Evolutionary conservation across 2,329 filamentous ascomycete genomes (phyloP), one percentile per base, ranked within the genome.

Genomic region (Thyridium curvatum): DNA sequence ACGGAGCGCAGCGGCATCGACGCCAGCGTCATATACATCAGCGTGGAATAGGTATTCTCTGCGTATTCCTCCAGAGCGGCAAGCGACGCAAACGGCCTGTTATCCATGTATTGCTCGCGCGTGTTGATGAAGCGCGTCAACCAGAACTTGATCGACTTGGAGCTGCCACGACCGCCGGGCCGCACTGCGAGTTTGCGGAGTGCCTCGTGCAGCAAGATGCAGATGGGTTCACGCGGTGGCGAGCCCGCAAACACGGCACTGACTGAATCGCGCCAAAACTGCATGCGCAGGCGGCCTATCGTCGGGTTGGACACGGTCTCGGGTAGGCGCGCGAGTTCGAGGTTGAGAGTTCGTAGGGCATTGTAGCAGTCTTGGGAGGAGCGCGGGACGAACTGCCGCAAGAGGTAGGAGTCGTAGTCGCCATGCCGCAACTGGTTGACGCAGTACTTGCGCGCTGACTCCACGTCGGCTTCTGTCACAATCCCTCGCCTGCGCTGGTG

Each of bases 201-300:
- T 16, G 84, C 84, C 41, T 82, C 77, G 45, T 87, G 75, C 2
- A 98, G 72, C 5, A 97, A 71, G 21, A 95, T 77, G 42, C 90
- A 91, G 32, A 96, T 86, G 16, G 93, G 93, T 58, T 98, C 90
- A 53, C 89, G 87, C 2, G 90, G 89, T 2, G 93, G 90, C 1
- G 71, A 69, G 26, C 84, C 85, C 2, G 83, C 73, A 43, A 96
- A 84, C 2, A 86, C 84, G 44, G 83, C 82, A 39, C 83, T 76
- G 37, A 98, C 69, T 4, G 86, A 80, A 51, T 97, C 90, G 36
- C 86, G 79, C 86, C 93, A 97, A 69, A 97, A 97, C 60, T 95
- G 87, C 62, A 95, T 83, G 47, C 93, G 88, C 72, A 97, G 80
- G 38, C 82, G 73, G 36, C 88, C 91, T 44, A 97, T 86, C 4